A percentile compares a stretch with the other conserved stretches of the same genome.
phyloP scores from a whole-genome alignment of 2,329 filamentous ascomycete genomes.

The Colletotrichum sp. region DNA sequence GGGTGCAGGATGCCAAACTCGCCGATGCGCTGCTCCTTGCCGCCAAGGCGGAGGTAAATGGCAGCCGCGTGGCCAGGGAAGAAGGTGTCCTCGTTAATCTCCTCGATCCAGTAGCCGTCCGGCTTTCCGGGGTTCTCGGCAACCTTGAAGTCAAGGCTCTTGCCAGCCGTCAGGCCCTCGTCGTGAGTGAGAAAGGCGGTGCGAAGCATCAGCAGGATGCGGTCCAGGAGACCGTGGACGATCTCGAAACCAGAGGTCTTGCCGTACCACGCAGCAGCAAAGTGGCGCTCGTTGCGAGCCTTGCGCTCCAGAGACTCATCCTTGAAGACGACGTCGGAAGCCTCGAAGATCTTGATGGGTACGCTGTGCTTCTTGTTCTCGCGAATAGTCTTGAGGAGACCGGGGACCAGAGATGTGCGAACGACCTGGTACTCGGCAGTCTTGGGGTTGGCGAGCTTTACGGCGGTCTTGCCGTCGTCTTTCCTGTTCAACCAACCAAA shows the following conservation, averaged over 20 bases:
- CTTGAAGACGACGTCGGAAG: constrained; percentile 91
- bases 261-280: constrained; percentile 94
- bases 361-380: constrained; percentile 91
- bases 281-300: constrained; percentile 91
- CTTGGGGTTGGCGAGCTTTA: constrained; percentile 91
- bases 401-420: constrained; percentile 83
- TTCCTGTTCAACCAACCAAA: constrained; percentile 92
- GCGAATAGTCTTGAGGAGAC: constrained; percentile 89
- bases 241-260: constrained; percentile 95
- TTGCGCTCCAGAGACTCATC: constrained; percentile 82
- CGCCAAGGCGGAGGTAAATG: constrained; percentile 76
- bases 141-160: constrained; percentile 58
- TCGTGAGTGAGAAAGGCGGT: constrained; percentile 80
- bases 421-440: constrained; percentile 93
- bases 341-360: constrained; percentile 92
- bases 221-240: constrained; percentile 92
- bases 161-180: constrained; percentile 62
- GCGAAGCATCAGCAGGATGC: constrained; percentile 90
- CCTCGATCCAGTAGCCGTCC: constrained; percentile 92
- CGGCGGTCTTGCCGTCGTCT: constrained; percentile 82
- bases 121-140: constrained; percentile 60
- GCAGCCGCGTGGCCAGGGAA: constrained; percentile 89
- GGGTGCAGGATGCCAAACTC: constrained; percentile 95
- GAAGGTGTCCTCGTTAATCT: constrained; percentile 89
- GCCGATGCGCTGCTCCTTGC: constrained; percentile 79